phyloP scores from a whole-genome alignment of 192 early-diverging fungal genomes.

The Coemansia interrupta region DNA sequence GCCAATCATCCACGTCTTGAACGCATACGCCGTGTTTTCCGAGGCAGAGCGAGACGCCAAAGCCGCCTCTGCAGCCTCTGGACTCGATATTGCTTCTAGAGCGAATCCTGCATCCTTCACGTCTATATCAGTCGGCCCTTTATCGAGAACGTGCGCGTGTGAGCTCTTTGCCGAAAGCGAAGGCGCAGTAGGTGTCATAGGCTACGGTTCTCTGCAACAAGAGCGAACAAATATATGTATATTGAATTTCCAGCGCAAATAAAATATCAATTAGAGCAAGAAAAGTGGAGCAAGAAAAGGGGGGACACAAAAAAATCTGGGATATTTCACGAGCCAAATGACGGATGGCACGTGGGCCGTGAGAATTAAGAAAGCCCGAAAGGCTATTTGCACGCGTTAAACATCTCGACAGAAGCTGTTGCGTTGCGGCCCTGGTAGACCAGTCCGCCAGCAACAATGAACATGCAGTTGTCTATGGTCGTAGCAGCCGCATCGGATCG shows the following conservation, averaged over 20 bases:
- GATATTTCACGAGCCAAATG: neutral
- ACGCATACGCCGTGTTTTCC: conserved; percentile 28
- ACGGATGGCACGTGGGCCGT: neutral
- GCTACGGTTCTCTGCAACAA: too few species aligned
- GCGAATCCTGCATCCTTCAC: conserved; percentile 3
- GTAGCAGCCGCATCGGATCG: conserved; percentile 30
- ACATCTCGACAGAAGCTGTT: conserved; percentile 50
- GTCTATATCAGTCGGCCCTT: too few species aligned
- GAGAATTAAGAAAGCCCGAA: neutral
- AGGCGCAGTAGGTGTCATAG: too few species aligned
- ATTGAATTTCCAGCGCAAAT: too few species aligned
- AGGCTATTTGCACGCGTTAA: conserved; percentile 30
- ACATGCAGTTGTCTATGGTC: conserved; percentile 35
- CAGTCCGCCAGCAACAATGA: conserved; percentile 40
- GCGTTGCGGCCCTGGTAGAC: conserved; percentile 47
- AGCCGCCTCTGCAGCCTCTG: conserved; percentile 11
- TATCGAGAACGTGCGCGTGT: neutral
- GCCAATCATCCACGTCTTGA: conserved; percentile 36
- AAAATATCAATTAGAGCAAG: too few species aligned
- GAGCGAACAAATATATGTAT: too few species aligned
- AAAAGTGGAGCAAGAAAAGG: too few species aligned
- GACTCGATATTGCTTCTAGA: conserved; percentile 6
- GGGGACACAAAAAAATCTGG: neutral
- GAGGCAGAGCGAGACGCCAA: conserved; percentile 1
- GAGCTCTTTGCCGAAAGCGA: too few species aligned